Conservation (phyloP, 805 yeast species). For the Wickerhamomyces tratensis region DNA sequence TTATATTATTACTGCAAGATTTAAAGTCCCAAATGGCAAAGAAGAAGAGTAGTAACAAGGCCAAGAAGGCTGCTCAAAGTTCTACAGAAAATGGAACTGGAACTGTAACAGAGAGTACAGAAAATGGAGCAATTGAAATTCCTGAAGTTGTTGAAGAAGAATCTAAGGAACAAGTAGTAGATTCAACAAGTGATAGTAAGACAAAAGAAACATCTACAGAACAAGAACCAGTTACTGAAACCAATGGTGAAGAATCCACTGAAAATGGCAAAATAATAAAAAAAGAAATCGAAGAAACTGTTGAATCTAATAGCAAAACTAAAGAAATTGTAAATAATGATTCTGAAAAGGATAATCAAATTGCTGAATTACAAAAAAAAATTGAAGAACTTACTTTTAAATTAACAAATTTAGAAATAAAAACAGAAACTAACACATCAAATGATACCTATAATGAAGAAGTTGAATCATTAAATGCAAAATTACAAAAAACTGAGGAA, state of each 20-base stretch:
- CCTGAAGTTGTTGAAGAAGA: constrained; percentile 4
- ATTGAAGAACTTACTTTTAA: constrained; percentile 6
- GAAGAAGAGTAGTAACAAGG: constrained; percentile 11
- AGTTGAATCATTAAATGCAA: constrained; percentile 13
- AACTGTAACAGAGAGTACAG: neutral
- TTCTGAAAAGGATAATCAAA: constrained; percentile 1
- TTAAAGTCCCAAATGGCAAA: constrained; percentile 6
- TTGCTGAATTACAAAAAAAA: constrained; percentile 4
- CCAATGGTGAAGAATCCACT: neutral
- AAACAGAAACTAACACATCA: constrained; percentile 1
- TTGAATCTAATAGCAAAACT: neutral
- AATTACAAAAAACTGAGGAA: constrained; percentile 26
- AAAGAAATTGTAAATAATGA: neutral
- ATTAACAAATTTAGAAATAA: constrained; percentile 2
- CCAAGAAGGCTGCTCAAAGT: neutral
- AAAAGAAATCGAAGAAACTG: constrained; percentile 2
- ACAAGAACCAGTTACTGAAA: neutral
- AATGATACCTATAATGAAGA: constrained; percentile 1
- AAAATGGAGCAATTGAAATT: neutral
- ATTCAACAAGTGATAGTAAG: constrained; percentile 1
- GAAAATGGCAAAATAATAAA: constrained; percentile 2
- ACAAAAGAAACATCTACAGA: too few species aligned
- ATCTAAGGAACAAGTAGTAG: constrained; percentile 1
- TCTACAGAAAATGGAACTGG: neutral
- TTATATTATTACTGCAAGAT: too few species aligned